Percentiles rank a stretch among this genome's conserved stretches.
Evolutionary conservation across 2,329 filamentous ascomycete species (phyloP).

Genomic region (Furcasterigmium sp.): DNA sequence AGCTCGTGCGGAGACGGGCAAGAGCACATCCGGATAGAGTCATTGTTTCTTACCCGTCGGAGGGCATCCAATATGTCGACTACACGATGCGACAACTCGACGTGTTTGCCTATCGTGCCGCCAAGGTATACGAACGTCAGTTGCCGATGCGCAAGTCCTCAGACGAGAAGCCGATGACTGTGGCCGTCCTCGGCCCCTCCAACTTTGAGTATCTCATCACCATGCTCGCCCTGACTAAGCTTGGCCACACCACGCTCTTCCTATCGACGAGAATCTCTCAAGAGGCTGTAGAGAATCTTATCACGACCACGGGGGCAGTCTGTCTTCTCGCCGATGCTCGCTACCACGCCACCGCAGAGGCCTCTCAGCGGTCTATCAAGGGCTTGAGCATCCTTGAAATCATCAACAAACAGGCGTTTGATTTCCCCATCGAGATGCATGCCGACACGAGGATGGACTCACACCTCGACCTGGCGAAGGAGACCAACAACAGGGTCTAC

Average conservation of each 20-base stretch:
- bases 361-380: constrained; percentile 11
- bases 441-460: constrained; percentile 21
- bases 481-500: constrained; percentile 17
- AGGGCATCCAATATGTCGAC: constrained; percentile 36
- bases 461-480: constrained; percentile 22
- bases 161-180: constrained; percentile 23
- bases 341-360: constrained; percentile 14
- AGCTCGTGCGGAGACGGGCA: constrained; percentile 17
- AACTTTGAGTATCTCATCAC: constrained; percentile 50
- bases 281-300: constrained; percentile 22
- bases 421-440: constrained; percentile 22
- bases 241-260: constrained; percentile 45
- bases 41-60: constrained; percentile 35
- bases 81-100: constrained; percentile 41
- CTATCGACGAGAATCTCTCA: constrained; percentile 27
- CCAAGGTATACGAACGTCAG: constrained; percentile 16
- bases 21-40: constrained; percentile 24
- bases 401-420: constrained; percentile 17
- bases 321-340: constrained; percentile 18
- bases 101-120: constrained; percentile 24
- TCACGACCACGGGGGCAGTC: constrained; percentile 18
- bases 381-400: constrained; percentile 19
- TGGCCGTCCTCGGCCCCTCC: constrained; percentile 47
- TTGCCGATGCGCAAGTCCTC: constrained; percentile 16
- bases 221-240: constrained; percentile 45